Evolutionary conservation across 1,139 yeast species (phyloP), one percentile per base, ranked within the genome.

Genomic region (Geotrichum siamense): DNA sequence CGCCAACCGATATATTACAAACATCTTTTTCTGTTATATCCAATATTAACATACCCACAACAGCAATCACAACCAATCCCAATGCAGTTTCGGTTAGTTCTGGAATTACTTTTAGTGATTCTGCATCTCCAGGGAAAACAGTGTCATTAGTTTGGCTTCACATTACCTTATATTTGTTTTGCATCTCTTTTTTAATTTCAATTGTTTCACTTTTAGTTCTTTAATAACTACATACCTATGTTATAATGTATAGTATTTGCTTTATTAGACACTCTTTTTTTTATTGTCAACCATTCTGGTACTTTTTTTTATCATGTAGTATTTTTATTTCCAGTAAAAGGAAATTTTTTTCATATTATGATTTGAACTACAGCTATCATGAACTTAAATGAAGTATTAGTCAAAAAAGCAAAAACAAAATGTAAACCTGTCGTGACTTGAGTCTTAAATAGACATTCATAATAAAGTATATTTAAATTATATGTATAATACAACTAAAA

Each of bases 71-170:
- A 3, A 30, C 42, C 2, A 10, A 30, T 20, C 10, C 37, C n/a
- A 38, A 38, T 13, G 40, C 34, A 12, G 40, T 38, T n/a, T 38
- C 40, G n/a, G 32, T 38, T 28, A 38, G 20, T 20, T 12, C 37
- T 9, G 37, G 37, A 15, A 26, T 33, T 19, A 33, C 13, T 5
- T 33, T 33, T 21, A 33, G 27, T 33, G 37, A 33, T 33, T 8
- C 37, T 6, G 37, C 37, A 9, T 30, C n/a, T 30, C 19, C 9
- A 16, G 34, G 9, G 15, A n/a, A 5, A 16, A 4, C 8, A 13
- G 9, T 30, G 5, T 17, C 34, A 16, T n/a, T 5, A 5, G 6
- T 16, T 16, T 30, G 21, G 15, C 4, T 30, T 6, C 8, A 16
- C 16, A 12, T 5, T 30, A 15, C 21, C 21, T 16, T 30, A 5